Evolutionary conservation across 148 eudicot genomes (phyloP), one percentile per base, ranked within the genome.

Genomic region (Rhododendron mucronatum): DNA sequence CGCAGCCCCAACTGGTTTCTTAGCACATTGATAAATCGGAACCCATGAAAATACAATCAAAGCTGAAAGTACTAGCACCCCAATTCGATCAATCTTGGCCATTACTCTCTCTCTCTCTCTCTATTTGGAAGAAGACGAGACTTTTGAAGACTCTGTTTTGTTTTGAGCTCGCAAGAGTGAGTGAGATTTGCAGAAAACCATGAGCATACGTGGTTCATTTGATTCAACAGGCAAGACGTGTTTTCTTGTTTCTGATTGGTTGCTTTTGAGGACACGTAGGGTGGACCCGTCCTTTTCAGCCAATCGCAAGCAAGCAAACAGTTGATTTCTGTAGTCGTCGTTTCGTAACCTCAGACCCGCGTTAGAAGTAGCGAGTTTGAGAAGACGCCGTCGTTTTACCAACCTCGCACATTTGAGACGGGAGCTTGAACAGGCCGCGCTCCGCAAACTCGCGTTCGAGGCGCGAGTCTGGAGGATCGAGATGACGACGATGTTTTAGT

Each of bases 1-100:
- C 18, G 98, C 98, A 37, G 90, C 86, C 4, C 88, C 89, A 18
- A 18, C 94, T 90, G 91, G 90, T 85, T 93, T 95, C 86, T 95
- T 96, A 11, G 93, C 84, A 80, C 95, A 89, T 30, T 88, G 71
- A 37, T 87, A 85, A 41, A 88, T 30, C 75, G 89, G 87, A 55
- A 87, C 80, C 85, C 78, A 90, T 86, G 92, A 89, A 18, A 84
- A 59, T 71, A 92, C 4, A 1, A 88, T 44, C 7, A 91, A 5
- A 41, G 87, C 33, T 39, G 84, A 48, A 83, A 93, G 37, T 16
- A 88, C 1, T 39, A 86, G 41, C 47, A 73, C 26, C 39, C 73
- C 82, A 15, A 26, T 44, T 39, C 80, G 59, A 33, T 82, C 55
- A 2, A 83, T 86, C 30, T 69, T 87, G 81, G 84, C 91, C 96